Base-by-base conservation (phyloP, 2,329 filamentous ascomycete genomes). In the Fusarium sp. region DNA sequence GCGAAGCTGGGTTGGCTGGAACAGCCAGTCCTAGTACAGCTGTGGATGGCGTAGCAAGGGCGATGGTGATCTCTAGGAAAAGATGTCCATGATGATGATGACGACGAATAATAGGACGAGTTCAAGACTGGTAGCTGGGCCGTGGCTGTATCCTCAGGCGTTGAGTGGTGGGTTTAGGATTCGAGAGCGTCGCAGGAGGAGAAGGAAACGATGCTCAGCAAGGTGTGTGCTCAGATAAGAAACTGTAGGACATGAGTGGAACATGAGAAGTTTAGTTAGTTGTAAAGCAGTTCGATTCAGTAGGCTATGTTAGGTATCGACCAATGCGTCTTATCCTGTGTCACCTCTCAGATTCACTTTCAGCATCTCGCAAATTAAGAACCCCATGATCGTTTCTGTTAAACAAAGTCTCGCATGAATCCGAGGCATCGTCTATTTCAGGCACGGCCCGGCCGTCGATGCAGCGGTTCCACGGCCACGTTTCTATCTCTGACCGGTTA, bases 1-100 rank as follows among this genome's bases (percentile, higher is more conserved):
- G 42, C 89, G 94, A 77, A 92, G 89, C 79, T 99, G 95, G 94
- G 91, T 98, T 58, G 94, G 95, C 29, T 98, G 95, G 96, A 92
- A 91, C 78, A 85, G 85, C 74, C 83, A 85, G 81, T 86, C 87
- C 76, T 90, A 88, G 85, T 81, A 75, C 77, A 76, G 78, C 72
- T 78, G 76, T 75, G 62, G 69, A 67, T 63, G 57, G 38, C 33
- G 27, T 37, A 72, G 63, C 23, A 48, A 73, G 37, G 64, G 49
- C 35, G 56, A 69, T 31, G 35, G 56, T n/a, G 46, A 71, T 63
- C 48, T 64, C 33, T 42, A 23, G 44, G 38, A 56, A 45, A 73
- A 51, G 48, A 69, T 55, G 60, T 60, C 57, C 39, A 70, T 57
- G 60, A 73, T 39, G 61, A 69, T 61, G 64, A 74, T 45, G 67